Percentiles rank a stretch among this genome's conserved stretches.
phyloP scores from a whole-genome alignment of 2,329 filamentous ascomycete genomes.

The Alternaria hordeiaustralica region DNA sequence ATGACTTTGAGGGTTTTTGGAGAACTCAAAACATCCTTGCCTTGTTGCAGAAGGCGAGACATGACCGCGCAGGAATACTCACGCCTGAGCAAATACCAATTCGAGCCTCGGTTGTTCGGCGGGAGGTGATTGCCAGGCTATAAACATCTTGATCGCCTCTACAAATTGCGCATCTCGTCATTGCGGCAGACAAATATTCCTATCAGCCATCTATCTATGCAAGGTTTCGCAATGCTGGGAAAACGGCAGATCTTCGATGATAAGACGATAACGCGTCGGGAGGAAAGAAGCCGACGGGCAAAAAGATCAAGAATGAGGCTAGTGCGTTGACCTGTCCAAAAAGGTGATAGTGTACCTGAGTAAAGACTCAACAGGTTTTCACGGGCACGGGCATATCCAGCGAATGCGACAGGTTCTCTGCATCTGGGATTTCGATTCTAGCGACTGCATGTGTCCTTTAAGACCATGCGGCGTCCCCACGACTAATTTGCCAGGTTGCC shows the following conservation, averaged over 20 bases:
- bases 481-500: background rate
- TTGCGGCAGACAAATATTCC: background rate
- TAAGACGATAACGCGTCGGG: conserved; percentile 2
- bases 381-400: background rate
- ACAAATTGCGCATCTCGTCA: background rate
- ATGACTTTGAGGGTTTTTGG: conserved; percentile 39
- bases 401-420: background rate
- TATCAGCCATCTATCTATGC: background rate
- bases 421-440: background rate
- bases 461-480: background rate
- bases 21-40: conserved; percentile 15
- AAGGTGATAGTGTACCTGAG: background rate
- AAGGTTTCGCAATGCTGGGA: background rate
- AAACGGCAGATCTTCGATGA: background rate
- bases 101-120: background rate
- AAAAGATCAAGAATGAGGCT: background rate
- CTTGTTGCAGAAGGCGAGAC: conserved; percentile 21
- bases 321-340: background rate
- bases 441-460: background rate
- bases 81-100: background rate
- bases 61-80: conserved; percentile 1
- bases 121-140: background rate
- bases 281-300: conserved; percentile 7
- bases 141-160: background rate
- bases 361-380: background rate